A percentile compares a stretch with the other conserved stretches of the same genome.
These are phyloP conservation scores for Celoporthe dispersa DNA, from an alignment of 2,329 filamentous ascomycete genomes.

Conservation along the genomic window DNA sequence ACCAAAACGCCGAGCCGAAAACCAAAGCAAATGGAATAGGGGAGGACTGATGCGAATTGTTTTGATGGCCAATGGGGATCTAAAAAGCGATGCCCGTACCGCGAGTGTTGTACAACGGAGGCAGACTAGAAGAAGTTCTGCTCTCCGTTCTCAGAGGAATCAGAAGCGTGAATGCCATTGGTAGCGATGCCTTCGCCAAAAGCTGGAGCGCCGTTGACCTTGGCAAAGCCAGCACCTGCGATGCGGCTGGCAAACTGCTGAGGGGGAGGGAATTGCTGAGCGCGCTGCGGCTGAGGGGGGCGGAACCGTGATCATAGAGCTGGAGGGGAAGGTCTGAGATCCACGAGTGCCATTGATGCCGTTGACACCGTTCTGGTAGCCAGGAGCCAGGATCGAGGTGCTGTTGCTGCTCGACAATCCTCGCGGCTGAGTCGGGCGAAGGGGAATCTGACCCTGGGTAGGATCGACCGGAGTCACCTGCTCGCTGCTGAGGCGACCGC, in stretches of 20 bases:
- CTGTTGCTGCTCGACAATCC: conserved; percentile 44
- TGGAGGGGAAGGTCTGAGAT: conserved; percentile 31
- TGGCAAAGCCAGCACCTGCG: conserved; percentile 11
- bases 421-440: conserved; percentile 51
- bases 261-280: conserved; percentile 27
- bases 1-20: conserved; percentile 22
- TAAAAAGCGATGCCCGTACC: conserved; percentile 27
- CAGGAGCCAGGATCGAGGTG: conserved; percentile 41
- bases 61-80: conserved; percentile 27
- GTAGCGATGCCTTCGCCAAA: conserved; percentile 14
- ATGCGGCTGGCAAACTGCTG: conserved; percentile 27
- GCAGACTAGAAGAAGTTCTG: conserved; percentile 35
- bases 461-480: conserved; percentile 58
- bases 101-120: conserved; percentile 29
- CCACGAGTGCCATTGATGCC: conserved; percentile 36
- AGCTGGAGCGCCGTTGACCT: conserved; percentile 21
- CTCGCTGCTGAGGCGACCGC: conserved; percentile 45
- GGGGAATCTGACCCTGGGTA: conserved; percentile 57
- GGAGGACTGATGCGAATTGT: conserved; percentile 17
- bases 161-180: conserved; percentile 33
- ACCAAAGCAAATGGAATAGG: conserved; percentile 13
- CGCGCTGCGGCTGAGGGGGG: conserved; percentile 33
- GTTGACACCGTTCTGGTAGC: conserved; percentile 38
- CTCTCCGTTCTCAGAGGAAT: conserved; percentile 29
- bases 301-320: conserved; percentile 30